A percentile compares a stretch with the other conserved stretches of the same genome.
Evolutionary conservation across 208 protist species (phyloP).

Genomic region (Naegleria gruberi): DNA sequence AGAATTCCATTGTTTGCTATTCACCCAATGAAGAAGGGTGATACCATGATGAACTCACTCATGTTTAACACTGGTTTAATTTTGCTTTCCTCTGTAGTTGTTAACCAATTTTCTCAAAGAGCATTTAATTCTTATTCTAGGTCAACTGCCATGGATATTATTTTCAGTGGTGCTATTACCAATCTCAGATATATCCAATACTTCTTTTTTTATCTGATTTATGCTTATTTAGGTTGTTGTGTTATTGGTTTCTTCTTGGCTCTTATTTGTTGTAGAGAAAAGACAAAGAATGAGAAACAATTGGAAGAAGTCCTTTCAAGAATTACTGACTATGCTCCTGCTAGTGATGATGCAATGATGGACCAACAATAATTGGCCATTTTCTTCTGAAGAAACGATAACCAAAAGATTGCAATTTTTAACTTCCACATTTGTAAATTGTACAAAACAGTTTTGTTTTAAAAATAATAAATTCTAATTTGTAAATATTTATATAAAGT

Average conservation of each 20-base stretch:
- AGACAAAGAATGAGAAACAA: neutral
- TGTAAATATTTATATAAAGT: neutral
- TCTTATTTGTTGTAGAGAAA: slow-evolving; percentile 5
- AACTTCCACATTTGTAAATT: neutral
- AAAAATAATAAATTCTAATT: neutral
- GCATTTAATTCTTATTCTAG: slow-evolving; percentile 40
- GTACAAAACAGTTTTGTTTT: neutral
- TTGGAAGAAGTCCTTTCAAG: neutral
- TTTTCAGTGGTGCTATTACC: neutral
- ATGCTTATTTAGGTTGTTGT: neutral
- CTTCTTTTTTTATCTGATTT: neutral
- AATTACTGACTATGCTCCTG: neutral
- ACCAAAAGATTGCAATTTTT: too few species aligned
- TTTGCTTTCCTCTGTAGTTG: slow-evolving; percentile 42
- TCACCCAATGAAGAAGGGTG: slow-evolving; percentile 31
- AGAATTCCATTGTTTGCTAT: neutral
- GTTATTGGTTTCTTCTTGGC: neutral
- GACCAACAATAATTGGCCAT: neutral
- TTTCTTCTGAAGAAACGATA: too few species aligned
- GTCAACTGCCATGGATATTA: slow-evolving; percentile 35
- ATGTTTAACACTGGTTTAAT: slow-evolving; percentile 55
- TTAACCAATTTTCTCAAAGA: slow-evolving; percentile 47
- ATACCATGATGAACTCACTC: slow-evolving; percentile 62
- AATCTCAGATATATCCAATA: neutral
- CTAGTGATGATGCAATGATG: neutral